phyloP scores from a whole-genome alignment of 169 alveolate species.

The Theileria annulata region DNA sequence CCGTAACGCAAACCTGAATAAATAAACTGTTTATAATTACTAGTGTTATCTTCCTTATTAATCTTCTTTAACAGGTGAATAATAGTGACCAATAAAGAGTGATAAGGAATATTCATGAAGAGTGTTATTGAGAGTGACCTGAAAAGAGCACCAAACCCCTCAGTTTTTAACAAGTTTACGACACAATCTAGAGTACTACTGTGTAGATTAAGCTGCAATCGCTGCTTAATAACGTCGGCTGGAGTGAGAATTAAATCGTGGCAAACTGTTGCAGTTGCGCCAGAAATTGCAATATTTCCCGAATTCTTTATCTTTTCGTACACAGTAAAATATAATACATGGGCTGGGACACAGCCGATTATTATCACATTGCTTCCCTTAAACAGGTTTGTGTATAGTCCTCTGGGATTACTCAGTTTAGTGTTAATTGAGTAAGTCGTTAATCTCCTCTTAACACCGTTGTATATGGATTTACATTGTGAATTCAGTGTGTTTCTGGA shows the following conservation, averaged over 20 bases:
- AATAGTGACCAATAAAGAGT: slow-evolving; percentile 87
- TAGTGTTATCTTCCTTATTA: slow-evolving; percentile 38
- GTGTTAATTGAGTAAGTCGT: background rate
- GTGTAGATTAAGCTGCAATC: slow-evolving; percentile 89
- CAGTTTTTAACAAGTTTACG: slow-evolving; percentile 72
- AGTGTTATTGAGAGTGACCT: slow-evolving; percentile 92
- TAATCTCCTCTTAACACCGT: background rate
- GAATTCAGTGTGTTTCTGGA: background rate
- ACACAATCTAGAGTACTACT: slow-evolving; percentile 71
- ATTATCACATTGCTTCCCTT: slow-evolving; percentile 92
- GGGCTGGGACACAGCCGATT: slow-evolving; percentile 99
- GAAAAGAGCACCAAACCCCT: slow-evolving; percentile 89
- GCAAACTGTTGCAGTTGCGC: slow-evolving; percentile 91
- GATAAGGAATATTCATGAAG: slow-evolving; percentile 93
- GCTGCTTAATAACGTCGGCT: slow-evolving; percentile 93
- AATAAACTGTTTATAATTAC: slow-evolving; percentile 6
- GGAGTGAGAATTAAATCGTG: slow-evolving; percentile 97
- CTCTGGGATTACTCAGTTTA: background rate
- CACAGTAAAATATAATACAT: slow-evolving; percentile 89
- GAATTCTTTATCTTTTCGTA: slow-evolving; percentile 79
- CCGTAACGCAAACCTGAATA: slow-evolving; percentile 9
- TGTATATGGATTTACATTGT: background rate
- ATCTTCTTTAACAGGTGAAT: slow-evolving; percentile 88
- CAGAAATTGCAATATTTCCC: slow-evolving; percentile 84
- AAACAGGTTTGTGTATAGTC: slow-evolving; percentile 27